Conservation (phyloP, 2,329 filamentous ascomycete species). For the Pseudogymnoascus sp. region DNA sequence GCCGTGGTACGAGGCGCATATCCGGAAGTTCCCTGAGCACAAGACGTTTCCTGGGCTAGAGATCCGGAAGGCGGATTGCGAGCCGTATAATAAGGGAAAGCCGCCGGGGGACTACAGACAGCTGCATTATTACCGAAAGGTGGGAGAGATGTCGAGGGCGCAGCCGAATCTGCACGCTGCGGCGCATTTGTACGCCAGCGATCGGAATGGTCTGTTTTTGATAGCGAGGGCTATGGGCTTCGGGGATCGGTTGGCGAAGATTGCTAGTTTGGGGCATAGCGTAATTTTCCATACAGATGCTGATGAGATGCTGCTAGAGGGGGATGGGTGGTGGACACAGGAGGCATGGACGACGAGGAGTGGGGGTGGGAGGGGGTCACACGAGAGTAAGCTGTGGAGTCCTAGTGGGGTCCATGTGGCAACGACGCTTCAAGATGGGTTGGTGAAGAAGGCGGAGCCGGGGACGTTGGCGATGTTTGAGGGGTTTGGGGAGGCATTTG, state of each 20-base stretch:
- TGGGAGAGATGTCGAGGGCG: slow-evolving; percentile 33
- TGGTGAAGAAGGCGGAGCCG: slow-evolving; percentile 28
- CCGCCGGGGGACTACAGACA: slow-evolving; percentile 15
- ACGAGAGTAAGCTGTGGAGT: slow-evolving; percentile 40
- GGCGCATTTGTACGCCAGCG: slow-evolving; percentile 50
- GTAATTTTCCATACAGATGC: slow-evolving; percentile 40
- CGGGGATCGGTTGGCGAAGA: slow-evolving; percentile 32
- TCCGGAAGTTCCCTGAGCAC: slow-evolving; percentile 10
- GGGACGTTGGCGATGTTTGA: slow-evolving; percentile 10
- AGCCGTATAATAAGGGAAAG: slow-evolving; percentile 14
- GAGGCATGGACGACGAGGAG: slow-evolving; percentile 40
- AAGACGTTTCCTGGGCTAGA: slow-evolving; percentile 32
- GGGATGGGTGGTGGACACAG: slow-evolving; percentile 39
- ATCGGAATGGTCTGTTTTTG: slow-evolving; percentile 47
- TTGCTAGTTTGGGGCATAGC: slow-evolving; percentile 41
- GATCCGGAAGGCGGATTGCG: slow-evolving; percentile 40
- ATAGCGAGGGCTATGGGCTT: slow-evolving; percentile 43
- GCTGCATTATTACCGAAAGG: slow-evolving; percentile 11
- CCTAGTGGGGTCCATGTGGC: slow-evolving; percentile 35
- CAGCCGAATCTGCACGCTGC: slow-evolving; percentile 48
- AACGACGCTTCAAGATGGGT: slow-evolving; percentile 43
- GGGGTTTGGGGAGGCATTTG: neutral
- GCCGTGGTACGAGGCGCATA: slow-evolving; percentile 16
- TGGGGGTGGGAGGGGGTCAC: slow-evolving; percentile 37
- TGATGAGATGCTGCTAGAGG: slow-evolving; percentile 33